phyloP scores from a whole-genome alignment of 768 basidiomycete species.

The Pulveroboletus sp. region DNA sequence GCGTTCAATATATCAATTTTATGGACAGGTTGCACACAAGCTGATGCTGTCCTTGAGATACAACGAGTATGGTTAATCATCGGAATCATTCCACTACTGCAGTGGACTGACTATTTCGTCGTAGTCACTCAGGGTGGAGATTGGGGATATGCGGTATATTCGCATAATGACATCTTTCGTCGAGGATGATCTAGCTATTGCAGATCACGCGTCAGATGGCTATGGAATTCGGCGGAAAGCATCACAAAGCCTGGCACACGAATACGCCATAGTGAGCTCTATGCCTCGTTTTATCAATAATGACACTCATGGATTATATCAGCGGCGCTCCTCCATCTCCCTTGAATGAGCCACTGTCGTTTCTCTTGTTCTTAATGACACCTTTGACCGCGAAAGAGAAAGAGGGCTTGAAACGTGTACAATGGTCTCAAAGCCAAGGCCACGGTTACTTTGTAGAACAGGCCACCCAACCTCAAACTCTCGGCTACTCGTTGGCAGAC shows the following conservation, averaged over 20 bases:
- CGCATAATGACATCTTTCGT: background rate
- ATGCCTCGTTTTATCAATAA: background rate
- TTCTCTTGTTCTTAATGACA: slow-evolving; percentile 24
- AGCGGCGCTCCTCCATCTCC: slow-evolving; percentile 24
- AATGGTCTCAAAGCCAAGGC: slow-evolving; percentile 20
- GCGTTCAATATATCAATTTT: background rate
- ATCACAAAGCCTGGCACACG: slow-evolving; percentile 50
- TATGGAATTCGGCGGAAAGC: slow-evolving; percentile 33
- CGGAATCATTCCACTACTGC: background rate
- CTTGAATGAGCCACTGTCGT: slow-evolving; percentile 25
- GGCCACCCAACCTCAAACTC: slow-evolving; percentile 45
- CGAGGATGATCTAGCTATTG: background rate
- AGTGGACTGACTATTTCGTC: background rate
- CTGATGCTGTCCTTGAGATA: slow-evolving; percentile 48
- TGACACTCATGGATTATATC: background rate
- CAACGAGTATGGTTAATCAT: slow-evolving; percentile 37
- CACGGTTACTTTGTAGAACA: slow-evolving; percentile 32
- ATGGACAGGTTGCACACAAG: slow-evolving; percentile 40
- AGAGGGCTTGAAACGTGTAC: slow-evolving; percentile 16
- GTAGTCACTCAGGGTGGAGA: slow-evolving; percentile 48
- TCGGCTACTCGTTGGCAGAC: slow-evolving; percentile 52
- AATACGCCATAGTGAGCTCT: slow-evolving; percentile 40
- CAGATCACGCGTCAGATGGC: slow-evolving; percentile 37
- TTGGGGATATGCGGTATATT: slow-evolving; percentile 38
- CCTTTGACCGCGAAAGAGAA: slow-evolving; percentile 28